Percentiles rank a stretch among this genome's conserved stretches.
Evolutionary conservation across 257 asterid species (phyloP).

Genomic region (Ophiorrhiza pumila): DNA sequence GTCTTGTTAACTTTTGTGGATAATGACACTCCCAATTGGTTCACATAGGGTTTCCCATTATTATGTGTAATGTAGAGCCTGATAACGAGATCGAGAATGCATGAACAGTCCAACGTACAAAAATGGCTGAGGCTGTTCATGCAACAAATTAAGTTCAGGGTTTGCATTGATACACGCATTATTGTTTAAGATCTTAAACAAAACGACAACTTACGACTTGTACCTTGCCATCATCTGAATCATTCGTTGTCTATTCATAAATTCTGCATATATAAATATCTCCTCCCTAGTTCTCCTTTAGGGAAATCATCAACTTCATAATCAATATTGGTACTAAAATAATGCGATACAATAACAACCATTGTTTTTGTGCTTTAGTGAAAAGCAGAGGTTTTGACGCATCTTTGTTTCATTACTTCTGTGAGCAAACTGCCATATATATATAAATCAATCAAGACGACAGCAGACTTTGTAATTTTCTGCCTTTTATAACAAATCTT

Average conservation of each 20-base stretch:
- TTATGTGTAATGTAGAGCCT: slow-evolving; percentile 33
- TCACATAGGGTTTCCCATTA: slow-evolving; percentile 12
- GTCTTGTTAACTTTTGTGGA: neutral
- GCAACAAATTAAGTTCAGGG: too few species aligned
- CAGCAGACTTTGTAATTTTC: neutral
- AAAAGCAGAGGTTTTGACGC: neutral
- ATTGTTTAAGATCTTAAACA: slow-evolving; percentile 38
- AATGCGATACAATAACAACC: neutral
- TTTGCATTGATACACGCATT: slow-evolving; percentile 26
- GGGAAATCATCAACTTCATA: too few species aligned
- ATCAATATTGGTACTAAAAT: neutral
- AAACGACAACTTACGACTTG: slow-evolving; percentile 31
- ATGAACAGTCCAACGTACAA: neutral
- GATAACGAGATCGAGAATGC: slow-evolving; percentile 1
- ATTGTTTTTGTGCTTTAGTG: neutral
- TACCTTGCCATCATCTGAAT: slow-evolving; percentile 14
- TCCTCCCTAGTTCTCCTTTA: too few species aligned
- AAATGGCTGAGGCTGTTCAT: neutral
- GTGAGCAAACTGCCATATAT: too few species aligned
- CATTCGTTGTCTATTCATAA: neutral
- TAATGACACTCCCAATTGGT: neutral
- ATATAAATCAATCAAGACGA: neutral
- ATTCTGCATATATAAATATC: too few species aligned
- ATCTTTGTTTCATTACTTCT: neutral
- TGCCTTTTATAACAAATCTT: neutral